A percentile compares a stretch with the other conserved stretches of the same genome.
These are phyloP conservation scores for Ulota crispa DNA, from an alignment of 225 moss, liverwort and hornwort genomes.

Conservation along the genomic window DNA sequence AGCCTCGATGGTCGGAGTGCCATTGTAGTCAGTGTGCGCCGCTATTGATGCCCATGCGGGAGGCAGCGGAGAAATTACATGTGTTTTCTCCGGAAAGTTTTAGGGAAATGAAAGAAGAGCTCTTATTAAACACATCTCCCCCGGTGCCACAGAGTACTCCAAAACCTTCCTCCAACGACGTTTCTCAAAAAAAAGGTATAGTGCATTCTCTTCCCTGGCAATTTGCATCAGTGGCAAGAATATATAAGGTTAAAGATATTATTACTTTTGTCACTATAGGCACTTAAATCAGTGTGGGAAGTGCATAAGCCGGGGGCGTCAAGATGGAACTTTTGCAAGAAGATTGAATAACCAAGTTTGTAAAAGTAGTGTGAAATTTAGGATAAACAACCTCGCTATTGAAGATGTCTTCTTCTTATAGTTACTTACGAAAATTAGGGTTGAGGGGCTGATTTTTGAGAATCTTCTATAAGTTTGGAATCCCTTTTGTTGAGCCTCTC, in stretches of 20 bases:
- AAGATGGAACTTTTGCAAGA: no score
- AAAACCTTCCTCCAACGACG: conserved; percentile 1
- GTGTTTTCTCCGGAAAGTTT: conserved; percentile 34
- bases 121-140: background rate
- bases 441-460: no score
- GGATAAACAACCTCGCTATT: no score
- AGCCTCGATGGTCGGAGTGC: conserved; percentile 70
- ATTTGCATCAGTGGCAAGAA: background rate
- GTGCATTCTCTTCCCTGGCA: background rate
- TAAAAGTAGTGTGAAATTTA: no score
- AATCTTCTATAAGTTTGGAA: no score
- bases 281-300: background rate
- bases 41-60: conserved; percentile 61
- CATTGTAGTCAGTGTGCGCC: conserved; percentile 48
- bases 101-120: background rate
- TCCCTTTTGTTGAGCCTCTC: no score
- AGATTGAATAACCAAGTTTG: no score
- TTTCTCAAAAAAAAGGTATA: conserved; percentile 27
- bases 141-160: background rate
- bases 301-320: no score
- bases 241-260: background rate
- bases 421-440: no score
- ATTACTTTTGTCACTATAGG: background rate
- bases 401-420: no score
- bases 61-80: conserved; percentile 43